phyloP scores from a whole-genome alignment of 2,329 filamentous ascomycete genomes.

The Thielaviopsis ethacetica region DNA sequence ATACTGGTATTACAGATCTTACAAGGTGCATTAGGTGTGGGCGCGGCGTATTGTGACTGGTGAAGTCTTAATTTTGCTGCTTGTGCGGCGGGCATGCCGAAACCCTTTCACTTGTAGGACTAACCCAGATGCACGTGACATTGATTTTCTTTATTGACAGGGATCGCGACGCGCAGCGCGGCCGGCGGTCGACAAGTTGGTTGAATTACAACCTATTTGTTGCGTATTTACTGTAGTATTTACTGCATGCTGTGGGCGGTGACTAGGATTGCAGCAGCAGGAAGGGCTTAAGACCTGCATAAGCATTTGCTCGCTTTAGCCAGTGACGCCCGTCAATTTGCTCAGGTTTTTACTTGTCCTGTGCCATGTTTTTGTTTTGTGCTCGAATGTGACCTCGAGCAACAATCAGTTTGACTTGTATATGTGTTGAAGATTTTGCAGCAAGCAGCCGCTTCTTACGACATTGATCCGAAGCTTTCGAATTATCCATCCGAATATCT shows the following conservation, averaged over 20 bases:
- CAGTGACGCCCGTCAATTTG: not conserved
- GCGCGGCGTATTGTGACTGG: no score
- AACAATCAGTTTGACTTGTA: not conserved
- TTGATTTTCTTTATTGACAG: not conserved
- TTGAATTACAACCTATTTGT: no score
- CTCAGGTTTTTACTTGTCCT: not conserved
- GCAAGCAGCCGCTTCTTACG: not conserved
- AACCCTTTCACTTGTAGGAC: no score
- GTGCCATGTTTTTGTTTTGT: not conserved
- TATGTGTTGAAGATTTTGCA: not conserved
- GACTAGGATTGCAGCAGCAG: not conserved
- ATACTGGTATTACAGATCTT: not conserved
- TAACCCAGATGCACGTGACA: not conserved
- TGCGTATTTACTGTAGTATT: not conserved
- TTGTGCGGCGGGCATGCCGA: no score
- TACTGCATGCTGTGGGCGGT: not conserved
- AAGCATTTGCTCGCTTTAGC: not conserved
- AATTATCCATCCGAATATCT: not conserved
- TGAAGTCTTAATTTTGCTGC: no score
- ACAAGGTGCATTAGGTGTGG: not conserved
- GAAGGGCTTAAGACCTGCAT: not conserved
- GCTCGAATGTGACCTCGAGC: not conserved
- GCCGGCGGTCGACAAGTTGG: not conserved
- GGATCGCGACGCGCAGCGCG: constrained; percentile 8
- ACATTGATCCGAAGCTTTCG: no score